Conservation (phyloP, 106 monocot genomes). For the Dendrobium catenatum region DNA sequence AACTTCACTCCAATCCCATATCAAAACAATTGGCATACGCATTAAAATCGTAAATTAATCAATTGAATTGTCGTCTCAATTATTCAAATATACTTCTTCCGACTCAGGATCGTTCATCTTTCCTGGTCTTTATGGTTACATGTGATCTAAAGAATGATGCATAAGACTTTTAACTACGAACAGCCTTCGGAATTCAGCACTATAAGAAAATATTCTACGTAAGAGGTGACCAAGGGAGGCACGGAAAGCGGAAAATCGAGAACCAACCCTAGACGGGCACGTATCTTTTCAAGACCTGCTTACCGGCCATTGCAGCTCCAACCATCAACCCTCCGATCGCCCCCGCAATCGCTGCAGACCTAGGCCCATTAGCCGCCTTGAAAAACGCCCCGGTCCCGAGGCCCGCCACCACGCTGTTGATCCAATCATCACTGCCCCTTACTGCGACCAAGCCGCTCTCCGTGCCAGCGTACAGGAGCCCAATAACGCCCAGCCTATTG, state of each 20-base stretch:
- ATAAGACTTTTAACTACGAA: background rate
- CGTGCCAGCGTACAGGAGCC: slow-evolving; percentile 73
- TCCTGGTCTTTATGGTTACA: background rate
- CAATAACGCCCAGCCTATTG: slow-evolving; percentile 62
- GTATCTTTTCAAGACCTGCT: slow-evolving; percentile 70
- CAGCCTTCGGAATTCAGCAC: background rate
- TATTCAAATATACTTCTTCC: background rate
- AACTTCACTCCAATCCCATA: background rate
- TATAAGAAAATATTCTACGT: background rate
- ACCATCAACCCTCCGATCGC: slow-evolving; percentile 72
- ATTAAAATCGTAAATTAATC: background rate
- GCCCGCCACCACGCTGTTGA: slow-evolving; percentile 67
- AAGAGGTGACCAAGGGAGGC: background rate
- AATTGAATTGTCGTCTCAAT: background rate
- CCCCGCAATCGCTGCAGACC: slow-evolving; percentile 77
- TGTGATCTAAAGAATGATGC: background rate
- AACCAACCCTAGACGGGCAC: slow-evolving; percentile 40
- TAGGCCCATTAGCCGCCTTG: slow-evolving; percentile 58
- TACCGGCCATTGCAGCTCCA: slow-evolving; percentile 57
- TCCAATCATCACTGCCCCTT: slow-evolving; percentile 64
- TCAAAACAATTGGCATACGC: background rate
- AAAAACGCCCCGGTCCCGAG: slow-evolving; percentile 63
- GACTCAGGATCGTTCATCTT: background rate
- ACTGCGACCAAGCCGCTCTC: slow-evolving; percentile 68
- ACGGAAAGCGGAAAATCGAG: background rate